Evolutionary conservation across 139 green algal species (phyloP), one percentile per base, ranked within the genome.

Genomic region (Chlamydomonas asymmetrica): DNA sequence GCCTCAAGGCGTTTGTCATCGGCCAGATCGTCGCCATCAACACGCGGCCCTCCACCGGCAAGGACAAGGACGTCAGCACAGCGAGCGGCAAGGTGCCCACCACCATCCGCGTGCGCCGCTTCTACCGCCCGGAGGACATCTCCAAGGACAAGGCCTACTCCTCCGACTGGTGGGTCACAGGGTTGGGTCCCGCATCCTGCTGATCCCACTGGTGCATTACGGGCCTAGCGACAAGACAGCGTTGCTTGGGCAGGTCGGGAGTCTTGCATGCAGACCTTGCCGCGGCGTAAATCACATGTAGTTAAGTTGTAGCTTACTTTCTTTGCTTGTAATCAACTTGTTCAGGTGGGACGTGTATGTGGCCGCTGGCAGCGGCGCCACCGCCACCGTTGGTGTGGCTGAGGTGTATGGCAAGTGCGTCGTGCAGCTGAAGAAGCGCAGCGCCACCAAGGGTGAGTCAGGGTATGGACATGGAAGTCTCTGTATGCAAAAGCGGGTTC

Each of bases 71-170:
- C 59, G 61, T 49, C 20, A 61, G n/a, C n/a, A n/a, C n/a, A n/a
- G n/a, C n/a, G n/a, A n/a, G n/a, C n/a, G n/a, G n/a, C n/a, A n/a
- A n/a, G n/a, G n/a, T n/a, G n/a, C n/a, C n/a, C n/a, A n/a, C 18
- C 22, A 57, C 49, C 49, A n/a, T 93, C 16, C 84, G 72, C 2
- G 71, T 98, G 75, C 71, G 80, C 56, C 87, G 91, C n/a, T 97
- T 96, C 80, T 97, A 89, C 74, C 87, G 95, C 1, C 92, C 95
- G 5, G 95, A 98, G 83, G 95, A 98, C 61, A 84, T 98, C 38
- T 82, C 60, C 39, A 10, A 31, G 7, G 90, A 98, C 20, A 16
- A 80, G 39, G 90, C 86, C 23, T 97, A 98, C 83, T 61, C 52
- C 1, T 71, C 88, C 4, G 72, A 80, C 41, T 94, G 87, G 60